Evolutionary conservation across 768 basidiomycete species (phyloP), one percentile per base, ranked within the genome.

Genomic region (Boletus barrowsii): DNA sequence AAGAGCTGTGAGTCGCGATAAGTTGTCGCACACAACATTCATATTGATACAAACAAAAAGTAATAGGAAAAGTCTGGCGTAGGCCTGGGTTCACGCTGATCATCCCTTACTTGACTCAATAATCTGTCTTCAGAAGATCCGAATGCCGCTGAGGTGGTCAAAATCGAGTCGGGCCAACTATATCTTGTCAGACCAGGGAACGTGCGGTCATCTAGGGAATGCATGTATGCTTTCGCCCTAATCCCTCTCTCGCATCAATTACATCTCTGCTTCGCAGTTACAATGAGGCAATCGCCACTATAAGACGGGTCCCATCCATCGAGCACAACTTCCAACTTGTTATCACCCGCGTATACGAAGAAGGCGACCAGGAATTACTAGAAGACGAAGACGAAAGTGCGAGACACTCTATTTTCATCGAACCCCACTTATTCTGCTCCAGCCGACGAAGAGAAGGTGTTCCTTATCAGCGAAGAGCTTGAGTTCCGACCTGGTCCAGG

Each of bases 1-100:
- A 84, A 79, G 73, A 90, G 81, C 70, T 71, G 90, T 92, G 60
- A 71, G 90, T 79, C 29, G 42, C 41, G 51, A 59, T 54, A 44
- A 54, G 26, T 59, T 36, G 37, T 42, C 20, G 18, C 43, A 36
- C 30, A 20, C 42, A 50, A 37, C 42, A 50, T 59, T 26, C 54
- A 22, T 48, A 40, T 65, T 74, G 35, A 74, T 56, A 44, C 45
- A 20, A 9, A 18, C 42, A 17, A 47, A 47, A 60, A 95, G 93
- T 96, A 36, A 80, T 94, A 56, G 87, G 90, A 59, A 92, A 86
- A 82, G 93, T 97, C 71, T 95, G 93, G 93, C 91, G 94, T 95
- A 72, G 72, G 93, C 84, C 57, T 24, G 37, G 48, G 33, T 44
- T 55, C 56, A 51, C 42, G 40, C 43, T 49, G 58, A 68, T 56